These are phyloP conservation scores for Yamadazyma diddensiae DNA, from an alignment of 1,139 yeast species.

Conservation along the genomic window DNA sequence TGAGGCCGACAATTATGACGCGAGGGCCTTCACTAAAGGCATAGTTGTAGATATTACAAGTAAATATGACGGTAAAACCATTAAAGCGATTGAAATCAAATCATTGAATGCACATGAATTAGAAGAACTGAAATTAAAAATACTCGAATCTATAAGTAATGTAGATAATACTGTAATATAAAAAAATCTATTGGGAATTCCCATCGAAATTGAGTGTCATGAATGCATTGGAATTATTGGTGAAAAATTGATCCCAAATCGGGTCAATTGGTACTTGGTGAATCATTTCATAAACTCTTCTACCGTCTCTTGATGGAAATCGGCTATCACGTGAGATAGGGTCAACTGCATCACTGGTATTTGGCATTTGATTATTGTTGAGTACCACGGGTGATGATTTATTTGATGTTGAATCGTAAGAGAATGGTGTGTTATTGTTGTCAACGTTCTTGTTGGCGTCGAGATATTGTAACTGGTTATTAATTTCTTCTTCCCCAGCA, in stretches of 20 bases:
- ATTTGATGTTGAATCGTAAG: slow-evolving; percentile 12
- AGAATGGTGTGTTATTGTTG: slow-evolving; percentile 7
- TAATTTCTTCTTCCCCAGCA: slow-evolving; percentile 6
- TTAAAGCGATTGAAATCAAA: slow-evolving; percentile 6
- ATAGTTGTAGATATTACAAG: slow-evolving; percentile 19
- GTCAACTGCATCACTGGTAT: background rate
- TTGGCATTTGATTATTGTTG: slow-evolving; percentile 3
- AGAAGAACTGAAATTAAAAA: slow-evolving; percentile 3
- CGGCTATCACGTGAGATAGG: background rate
- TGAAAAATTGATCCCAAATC: slow-evolving; percentile 76
- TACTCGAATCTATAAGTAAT: slow-evolving; percentile 4
- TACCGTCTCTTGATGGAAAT: slow-evolving; percentile 41
- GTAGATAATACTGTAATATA: background rate
- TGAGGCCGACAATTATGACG: slow-evolving; percentile 9
- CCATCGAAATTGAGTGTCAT: slow-evolving; percentile 4
- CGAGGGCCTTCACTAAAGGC: slow-evolving; percentile 13
- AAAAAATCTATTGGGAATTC: background rate
- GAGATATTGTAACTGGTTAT: slow-evolving; percentile 1
- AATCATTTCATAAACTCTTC: slow-evolving; percentile 57
- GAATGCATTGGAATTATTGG: slow-evolving; percentile 16
- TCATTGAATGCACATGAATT: slow-evolving; percentile 6
- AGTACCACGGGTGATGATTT: slow-evolving; percentile 12
- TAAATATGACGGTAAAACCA: slow-evolving; percentile 16
- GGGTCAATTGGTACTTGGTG: slow-evolving; percentile 66
- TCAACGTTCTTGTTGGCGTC: background rate